Percentiles rank a stretch among this genome's conserved stretches.
These are phyloP conservation scores for Xanthoconium stramineum DNA, from an alignment of 768 basidiomycete genomes.

Conservation along the genomic window DNA sequence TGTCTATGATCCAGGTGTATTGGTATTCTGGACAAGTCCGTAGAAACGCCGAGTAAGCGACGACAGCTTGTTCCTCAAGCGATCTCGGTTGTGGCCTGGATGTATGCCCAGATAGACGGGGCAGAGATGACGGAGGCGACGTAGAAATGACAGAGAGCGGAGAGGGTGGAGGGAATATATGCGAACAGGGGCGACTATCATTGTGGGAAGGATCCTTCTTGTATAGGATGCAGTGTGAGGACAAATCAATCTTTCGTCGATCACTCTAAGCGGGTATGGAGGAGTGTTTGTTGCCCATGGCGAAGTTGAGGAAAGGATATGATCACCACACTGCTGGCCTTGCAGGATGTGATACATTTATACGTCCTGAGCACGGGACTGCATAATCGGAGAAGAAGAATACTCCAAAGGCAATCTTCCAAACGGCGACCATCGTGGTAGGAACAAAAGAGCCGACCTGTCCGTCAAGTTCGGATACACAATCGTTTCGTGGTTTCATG, in stretches of 20 bases:
- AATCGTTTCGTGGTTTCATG: no score
- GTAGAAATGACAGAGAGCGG: background rate
- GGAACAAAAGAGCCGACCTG: no score
- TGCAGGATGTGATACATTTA: conserved; percentile 11
- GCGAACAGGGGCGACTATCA: conserved; percentile 4
- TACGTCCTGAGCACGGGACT: conserved; percentile 4
- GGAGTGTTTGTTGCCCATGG: conserved; percentile 34
- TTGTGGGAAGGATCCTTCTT: conserved; percentile 23
- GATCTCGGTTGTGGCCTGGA: conserved; percentile 21
- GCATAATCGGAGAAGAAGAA: background rate
- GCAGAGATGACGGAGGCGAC: background rate
- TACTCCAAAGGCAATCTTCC: no score
- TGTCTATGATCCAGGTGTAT: conserved; percentile 68
- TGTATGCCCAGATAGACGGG: conserved; percentile 22
- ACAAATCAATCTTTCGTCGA: conserved; percentile 20
- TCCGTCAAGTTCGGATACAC: no score
- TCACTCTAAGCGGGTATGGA: conserved; percentile 11
- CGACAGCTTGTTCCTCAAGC: conserved; percentile 35
- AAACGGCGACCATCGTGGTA: no score
- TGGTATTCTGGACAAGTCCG: conserved; percentile 51
- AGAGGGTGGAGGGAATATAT: background rate
- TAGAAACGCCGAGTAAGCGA: conserved; percentile 52
- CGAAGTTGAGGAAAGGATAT: background rate
- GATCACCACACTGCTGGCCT: background rate
- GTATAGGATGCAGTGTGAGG: conserved; percentile 41